A percentile compares a stretch with the other conserved stretches of the same genome.
Conservation (phyloP, 2,329 filamentous ascomycete species). For the Hypoxylon sp. region DNA sequence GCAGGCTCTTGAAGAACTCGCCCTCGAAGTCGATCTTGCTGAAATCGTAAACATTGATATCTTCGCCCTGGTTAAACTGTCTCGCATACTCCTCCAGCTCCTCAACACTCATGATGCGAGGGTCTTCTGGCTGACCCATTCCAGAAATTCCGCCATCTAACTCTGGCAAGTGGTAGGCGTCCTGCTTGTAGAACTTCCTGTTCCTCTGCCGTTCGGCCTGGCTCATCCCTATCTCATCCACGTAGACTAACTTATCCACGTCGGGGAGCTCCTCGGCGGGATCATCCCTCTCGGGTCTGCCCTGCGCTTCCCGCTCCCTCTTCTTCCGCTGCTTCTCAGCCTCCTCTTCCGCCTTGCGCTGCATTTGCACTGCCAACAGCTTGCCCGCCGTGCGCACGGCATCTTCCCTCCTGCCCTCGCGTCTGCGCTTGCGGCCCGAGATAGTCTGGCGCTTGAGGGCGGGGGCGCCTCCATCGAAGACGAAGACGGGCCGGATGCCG, state of each 20-base stretch:
- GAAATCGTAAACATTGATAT: constrained; percentile 94
- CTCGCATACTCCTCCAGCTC: constrained; percentile 94
- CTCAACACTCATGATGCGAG: constrained; percentile 94
- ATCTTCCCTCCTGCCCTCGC: constrained; percentile 94
- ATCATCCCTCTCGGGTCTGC: constrained; percentile 59
- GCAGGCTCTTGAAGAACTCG: constrained; percentile 93
- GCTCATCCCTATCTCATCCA: constrained; percentile 88
- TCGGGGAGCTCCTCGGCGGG: constrained; percentile 78
- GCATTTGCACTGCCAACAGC: constrained; percentile 93
- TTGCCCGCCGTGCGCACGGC: constrained; percentile 92
- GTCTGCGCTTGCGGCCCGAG: constrained; percentile 78
- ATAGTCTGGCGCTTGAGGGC: constrained; percentile 93
- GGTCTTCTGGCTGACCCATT: constrained; percentile 93
- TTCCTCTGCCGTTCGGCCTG: constrained; percentile 80
- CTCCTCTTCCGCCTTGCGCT: constrained; percentile 89
- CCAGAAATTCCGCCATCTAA: constrained; percentile 82
- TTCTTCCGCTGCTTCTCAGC: constrained; percentile 72
- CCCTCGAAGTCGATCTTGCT: constrained; percentile 99
- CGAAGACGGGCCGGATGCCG: constrained; percentile 95
- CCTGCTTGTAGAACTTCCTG: constrained; percentile 88
- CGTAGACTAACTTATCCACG: constrained; percentile 82
- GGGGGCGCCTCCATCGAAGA: constrained; percentile 97
- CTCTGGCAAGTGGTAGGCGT: constrained; percentile 95
- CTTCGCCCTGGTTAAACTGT: constrained; percentile 92
- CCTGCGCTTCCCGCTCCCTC: constrained; percentile 61